Base-by-base conservation (phyloP, 2,329 filamentous ascomycete species). In the Dactylellina leptospora region DNA sequence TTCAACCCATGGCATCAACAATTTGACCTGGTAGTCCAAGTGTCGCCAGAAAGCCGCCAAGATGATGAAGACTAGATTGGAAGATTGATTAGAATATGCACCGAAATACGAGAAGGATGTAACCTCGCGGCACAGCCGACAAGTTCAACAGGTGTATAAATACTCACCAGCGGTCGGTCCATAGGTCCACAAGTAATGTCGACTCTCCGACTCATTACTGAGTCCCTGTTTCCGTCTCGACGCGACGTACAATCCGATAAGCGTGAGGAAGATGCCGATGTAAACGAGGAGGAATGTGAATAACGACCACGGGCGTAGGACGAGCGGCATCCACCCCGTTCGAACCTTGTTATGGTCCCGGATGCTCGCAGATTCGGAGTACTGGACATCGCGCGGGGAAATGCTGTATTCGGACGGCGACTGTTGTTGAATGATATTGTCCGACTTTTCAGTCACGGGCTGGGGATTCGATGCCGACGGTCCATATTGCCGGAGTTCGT, bases 151-250 rank as follows among this genome's bases (percentile, higher is more conserved):
- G 8, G 36, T 16, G 13, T 40, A 40, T 40, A 40, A 40, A 33
- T 16, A 36, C 59, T 48, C 33, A 72, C 68, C 59, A 23, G 68
- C 68, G 13, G 68, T 72, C n/a, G 68, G 68, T 16, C 68, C 68
- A 25, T 72, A 72, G 8, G 59, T 72, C 68, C 68, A 72, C 51
- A 72, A 59, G 60, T 72, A 72, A 64, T 72, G 68, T 20, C 68
- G 30, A 20, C 68, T 72, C 18, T 72, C 68, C 53, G 22, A 47
- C 30, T 72, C 59, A 40, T 45, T 72, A 47, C 68, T 72, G 45
- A 72, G 47, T 23, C 68, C 68, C 33, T 72, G 68, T 5, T 64
- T 40, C 16, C 28, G 33, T 38, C 60, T 72, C 22, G 68, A 72
- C 16, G 22, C 8, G 6, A 72, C 59, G 36, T 72, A 72, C 40